phyloP scores from a whole-genome alignment of 805 yeast species.

The Huiozyma sinensis region DNA sequence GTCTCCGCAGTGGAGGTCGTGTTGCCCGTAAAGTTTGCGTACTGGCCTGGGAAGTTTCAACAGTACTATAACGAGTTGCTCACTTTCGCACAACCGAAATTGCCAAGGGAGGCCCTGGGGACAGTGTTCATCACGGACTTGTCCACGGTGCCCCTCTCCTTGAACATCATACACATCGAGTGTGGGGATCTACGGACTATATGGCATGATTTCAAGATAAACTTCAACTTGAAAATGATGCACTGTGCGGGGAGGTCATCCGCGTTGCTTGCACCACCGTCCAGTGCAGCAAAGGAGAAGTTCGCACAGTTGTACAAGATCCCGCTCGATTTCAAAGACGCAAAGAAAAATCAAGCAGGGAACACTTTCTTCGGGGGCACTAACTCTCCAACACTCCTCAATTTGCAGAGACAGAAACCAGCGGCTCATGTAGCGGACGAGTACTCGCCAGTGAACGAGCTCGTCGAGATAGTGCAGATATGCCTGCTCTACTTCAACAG shows the following conservation, averaged over 20 bases:
- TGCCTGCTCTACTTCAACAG: slow-evolving; percentile 69
- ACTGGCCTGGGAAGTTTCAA: slow-evolving; percentile 37
- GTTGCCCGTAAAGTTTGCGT: slow-evolving; percentile 30
- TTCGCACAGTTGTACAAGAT: slow-evolving; percentile 67
- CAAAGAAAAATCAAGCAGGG: background rate
- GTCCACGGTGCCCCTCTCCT: slow-evolving; percentile 65
- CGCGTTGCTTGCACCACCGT: slow-evolving; percentile 54
- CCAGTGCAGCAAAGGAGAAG: slow-evolving; percentile 73
- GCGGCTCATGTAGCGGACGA: background rate
- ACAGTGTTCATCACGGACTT: slow-evolving; percentile 77
- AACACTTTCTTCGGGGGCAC: background rate
- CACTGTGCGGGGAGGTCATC: slow-evolving; percentile 84
- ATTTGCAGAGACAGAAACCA: background rate
- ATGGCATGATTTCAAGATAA: slow-evolving; percentile 54
- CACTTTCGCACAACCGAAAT: slow-evolving; percentile 55
- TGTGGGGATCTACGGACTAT: slow-evolving; percentile 43
- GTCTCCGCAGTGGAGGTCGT: slow-evolving; percentile 52
- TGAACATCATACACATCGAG: slow-evolving; percentile 62
- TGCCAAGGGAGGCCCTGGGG: slow-evolving; percentile 38
- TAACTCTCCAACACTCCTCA: background rate
- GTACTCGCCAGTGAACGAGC: slow-evolving; percentile 52
- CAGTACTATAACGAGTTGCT: slow-evolving; percentile 57
- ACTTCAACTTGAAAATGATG: slow-evolving; percentile 64
- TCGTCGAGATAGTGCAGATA: slow-evolving; percentile 65
- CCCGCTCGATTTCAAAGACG: slow-evolving; percentile 19